These are phyloP conservation scores for Trichoderma erinaceum DNA, from an alignment of 495 filamentous ascomycete species.

Conservation along the genomic window DNA sequence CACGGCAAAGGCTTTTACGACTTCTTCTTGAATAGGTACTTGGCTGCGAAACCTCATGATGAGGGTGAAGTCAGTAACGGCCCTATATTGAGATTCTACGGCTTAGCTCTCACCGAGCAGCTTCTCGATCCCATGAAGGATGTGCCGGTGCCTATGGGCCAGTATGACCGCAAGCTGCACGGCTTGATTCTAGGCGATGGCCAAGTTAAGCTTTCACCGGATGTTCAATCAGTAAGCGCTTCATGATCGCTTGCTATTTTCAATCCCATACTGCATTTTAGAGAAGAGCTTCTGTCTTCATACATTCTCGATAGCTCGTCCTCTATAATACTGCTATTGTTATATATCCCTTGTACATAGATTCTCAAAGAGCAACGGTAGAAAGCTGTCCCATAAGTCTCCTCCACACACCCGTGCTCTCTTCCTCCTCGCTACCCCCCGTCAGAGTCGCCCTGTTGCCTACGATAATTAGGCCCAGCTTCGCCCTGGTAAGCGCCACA, in stretches of 20 bases:
- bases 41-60: conserved; percentile 28
- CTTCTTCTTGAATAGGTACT: conserved; percentile 74
- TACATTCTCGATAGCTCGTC: too few species aligned
- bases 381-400: conserved; percentile 16
- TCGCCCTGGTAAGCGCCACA: conserved; percentile 46
- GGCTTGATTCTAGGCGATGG: conserved; percentile 52
- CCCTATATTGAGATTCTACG: conserved; percentile 58
- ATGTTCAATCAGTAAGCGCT: not conserved
- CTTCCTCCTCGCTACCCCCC: conserved; percentile 19
- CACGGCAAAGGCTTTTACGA: conserved; percentile 99
- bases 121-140: conserved; percentile 53
- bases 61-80: conserved; percentile 24
- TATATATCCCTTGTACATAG: too few species aligned
- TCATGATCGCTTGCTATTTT: too few species aligned
- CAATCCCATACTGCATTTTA: too few species aligned
- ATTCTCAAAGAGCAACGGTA: not conserved
- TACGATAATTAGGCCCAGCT: conserved; percentile 39
- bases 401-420: conserved; percentile 21
- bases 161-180: conserved; percentile 62
- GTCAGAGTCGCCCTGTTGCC: conserved; percentile 36
- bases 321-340: too few species aligned
- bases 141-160: conserved; percentile 56
- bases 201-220: conserved; percentile 18
- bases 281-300: not conserved
- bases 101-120: conserved; percentile 84